Evolutionary conservation across 768 basidiomycete genomes (phyloP), one percentile per base, ranked within the genome.

Genomic region (Serendipita vermifera): DNA sequence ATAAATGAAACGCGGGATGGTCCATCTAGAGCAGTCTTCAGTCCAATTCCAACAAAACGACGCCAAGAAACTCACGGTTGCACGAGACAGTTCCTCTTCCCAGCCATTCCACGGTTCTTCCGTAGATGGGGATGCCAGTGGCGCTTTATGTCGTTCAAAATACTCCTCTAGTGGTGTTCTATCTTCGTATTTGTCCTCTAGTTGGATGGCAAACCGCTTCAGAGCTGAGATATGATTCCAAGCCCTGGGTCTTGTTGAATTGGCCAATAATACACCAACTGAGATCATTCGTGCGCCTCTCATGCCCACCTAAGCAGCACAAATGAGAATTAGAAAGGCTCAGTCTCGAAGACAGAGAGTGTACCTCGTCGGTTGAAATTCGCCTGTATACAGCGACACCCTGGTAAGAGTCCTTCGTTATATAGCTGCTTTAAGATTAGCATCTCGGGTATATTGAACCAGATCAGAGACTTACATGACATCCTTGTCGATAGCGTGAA

Each of bases 281-380:
- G 87, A 86, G 5, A 83, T 83, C 26, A 90, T 79, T 20, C 83
- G 80, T 65, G 83, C 85, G 9, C 87, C 87, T 41, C 87, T 79
- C 59, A 87, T 85, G 2, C 85, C 85, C 24, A 77, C 69, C 60
- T 61, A 24, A 1, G 26, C 14, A 20, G 22, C 29, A 36, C 33
- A 3, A 27, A 38, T 29, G 14, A 48, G 27, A n/a, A 35, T 57
- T 22, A 38, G 48, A 22, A 48, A 43, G 15, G 27, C 38, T 31
- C 11, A 29, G 17, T 15, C 33, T 14, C 22, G 15, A 20, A 13
- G 20, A 31, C 54, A 33, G 35, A 5, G 3, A 35, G 48, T 57
- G 13, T 51, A 59, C 62, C 61, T 85, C 85, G 5, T 77, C 66
- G 0, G 87, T 85, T 60, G 74, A 74, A 14, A 84, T 77, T 2